These are phyloP conservation scores for Favolaschia claudopus DNA, from an alignment of 768 basidiomycete species.

Conservation along the genomic window DNA sequence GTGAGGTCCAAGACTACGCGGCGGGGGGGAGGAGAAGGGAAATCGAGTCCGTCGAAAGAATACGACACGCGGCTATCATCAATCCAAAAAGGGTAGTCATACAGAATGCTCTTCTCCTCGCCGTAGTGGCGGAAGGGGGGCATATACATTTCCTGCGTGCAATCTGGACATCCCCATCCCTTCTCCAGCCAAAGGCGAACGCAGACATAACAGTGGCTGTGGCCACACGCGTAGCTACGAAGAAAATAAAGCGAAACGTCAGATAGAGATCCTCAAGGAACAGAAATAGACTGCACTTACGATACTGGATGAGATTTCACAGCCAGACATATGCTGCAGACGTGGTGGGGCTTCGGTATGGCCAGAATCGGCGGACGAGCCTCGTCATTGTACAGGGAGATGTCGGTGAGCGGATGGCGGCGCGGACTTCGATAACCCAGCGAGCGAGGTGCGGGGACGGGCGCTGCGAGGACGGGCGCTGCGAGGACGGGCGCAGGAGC, in stretches of 20 bases:
- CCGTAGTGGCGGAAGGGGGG: not conserved
- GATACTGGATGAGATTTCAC: not conserved
- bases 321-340: not conserved
- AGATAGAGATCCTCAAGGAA: not conserved
- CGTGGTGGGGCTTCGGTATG: not conserved
- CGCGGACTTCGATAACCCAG: not conserved
- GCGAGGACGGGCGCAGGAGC: not conserved
- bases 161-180: not conserved
- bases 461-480: no score
- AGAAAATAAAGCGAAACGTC: not conserved
- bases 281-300: no score
- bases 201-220: slow-evolving; percentile 7
- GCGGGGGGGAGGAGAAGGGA: no score
- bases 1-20: no score
- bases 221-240: slow-evolving; percentile 7
- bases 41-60: not conserved
- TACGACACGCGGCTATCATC: not conserved
- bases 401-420: not conserved
- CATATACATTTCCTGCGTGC: not conserved
- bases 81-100: not conserved
- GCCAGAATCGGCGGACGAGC: not conserved
- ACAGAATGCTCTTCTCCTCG: not conserved
- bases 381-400: not conserved
- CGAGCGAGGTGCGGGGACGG: no score
- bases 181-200: not conserved